A percentile compares a stretch with the other conserved stretches of the same genome.
Evolutionary conservation across 2,329 filamentous ascomycete genomes (phyloP).

Genomic region (Aschersonia sp.): DNA sequence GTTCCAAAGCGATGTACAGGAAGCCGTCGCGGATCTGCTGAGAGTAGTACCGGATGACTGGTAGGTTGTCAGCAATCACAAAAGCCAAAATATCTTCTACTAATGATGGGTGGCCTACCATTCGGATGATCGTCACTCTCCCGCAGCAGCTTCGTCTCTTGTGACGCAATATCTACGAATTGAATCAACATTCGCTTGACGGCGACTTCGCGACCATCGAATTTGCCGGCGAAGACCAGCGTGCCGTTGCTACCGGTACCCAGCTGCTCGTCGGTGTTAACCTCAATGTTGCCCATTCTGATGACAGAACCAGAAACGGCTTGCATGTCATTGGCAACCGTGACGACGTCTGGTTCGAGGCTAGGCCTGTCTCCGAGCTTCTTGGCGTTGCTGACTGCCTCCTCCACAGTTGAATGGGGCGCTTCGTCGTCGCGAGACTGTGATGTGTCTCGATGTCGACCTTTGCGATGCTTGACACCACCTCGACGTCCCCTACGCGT

Average conservation of each 20-base stretch:
- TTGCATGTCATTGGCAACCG: conserved; percentile 39
- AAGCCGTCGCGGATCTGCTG: conserved; percentile 82
- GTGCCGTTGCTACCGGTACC: conserved; percentile 92
- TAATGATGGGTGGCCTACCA: conserved; percentile 23
- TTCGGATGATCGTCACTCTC: conserved; percentile 95
- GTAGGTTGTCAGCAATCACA: conserved; percentile 1
- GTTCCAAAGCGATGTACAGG: conserved; percentile 88
- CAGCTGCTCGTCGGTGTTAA: conserved; percentile 47
- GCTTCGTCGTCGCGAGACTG: conserved; percentile 33
- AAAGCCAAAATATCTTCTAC: not conserved
- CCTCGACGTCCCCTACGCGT: conserved; percentile 57
- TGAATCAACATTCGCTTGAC: conserved; percentile 95
- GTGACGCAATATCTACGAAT: conserved; percentile 88
- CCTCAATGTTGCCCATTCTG: conserved; percentile 48
- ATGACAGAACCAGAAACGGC: conserved; percentile 45
- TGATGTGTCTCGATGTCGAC: conserved; percentile 36
- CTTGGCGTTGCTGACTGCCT: conserved; percentile 43
- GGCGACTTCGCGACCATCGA: conserved; percentile 83
- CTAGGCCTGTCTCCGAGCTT: conserved; percentile 37
- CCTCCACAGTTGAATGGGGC: conserved; percentile 37
- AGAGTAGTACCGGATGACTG: conserved; percentile 89
- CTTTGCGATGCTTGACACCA: conserved; percentile 51
- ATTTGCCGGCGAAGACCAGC: conserved; percentile 85
- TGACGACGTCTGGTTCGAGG: conserved; percentile 48
- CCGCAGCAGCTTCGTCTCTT: conserved; percentile 78